Evolutionary conservation across 768 basidiomycete genomes (phyloP).

Genomic region (Flagelloscypha sp.): DNA sequence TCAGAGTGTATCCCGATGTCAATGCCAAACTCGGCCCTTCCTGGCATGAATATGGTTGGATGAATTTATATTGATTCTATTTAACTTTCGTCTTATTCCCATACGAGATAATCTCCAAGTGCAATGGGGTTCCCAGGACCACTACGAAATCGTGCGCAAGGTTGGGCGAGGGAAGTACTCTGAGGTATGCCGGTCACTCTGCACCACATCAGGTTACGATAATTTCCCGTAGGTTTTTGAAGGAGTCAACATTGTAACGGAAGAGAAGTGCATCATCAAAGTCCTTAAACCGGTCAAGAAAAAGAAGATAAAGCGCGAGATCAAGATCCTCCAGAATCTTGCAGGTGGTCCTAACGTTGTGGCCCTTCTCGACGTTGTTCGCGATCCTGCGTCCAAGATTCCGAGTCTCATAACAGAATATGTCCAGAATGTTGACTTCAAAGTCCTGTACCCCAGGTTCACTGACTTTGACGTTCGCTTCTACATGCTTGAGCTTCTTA

Average conservation of each 20-base stretch:
- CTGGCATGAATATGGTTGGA: slow-evolving; percentile 93
- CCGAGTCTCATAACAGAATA: slow-evolving; percentile 97
- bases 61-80: slow-evolving; percentile 11
- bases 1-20: slow-evolving; percentile 84
- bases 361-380: slow-evolving; percentile 87
- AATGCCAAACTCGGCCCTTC: slow-evolving; percentile 80
- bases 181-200: slow-evolving; percentile 47
- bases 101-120: slow-evolving; percentile 84
- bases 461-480: slow-evolving; percentile 92
- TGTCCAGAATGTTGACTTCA: slow-evolving; percentile 97
- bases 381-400: slow-evolving; percentile 93
- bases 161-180: slow-evolving; percentile 95
- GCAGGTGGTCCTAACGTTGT: slow-evolving; percentile 95
- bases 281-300: slow-evolving; percentile 99
- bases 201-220: slow-evolving; percentile 11
- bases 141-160: slow-evolving; percentile 96
- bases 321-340: slow-evolving; percentile 95
- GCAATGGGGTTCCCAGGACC: slow-evolving; percentile 96
- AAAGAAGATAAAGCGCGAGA: slow-evolving; percentile 99
- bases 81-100: slow-evolving; percentile 15
- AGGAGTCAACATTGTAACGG: slow-evolving; percentile 83
- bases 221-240: slow-evolving; percentile 66
- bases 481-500: slow-evolving; percentile 95
- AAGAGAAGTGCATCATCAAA: slow-evolving; percentile 96
- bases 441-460: slow-evolving; percentile 90